These are phyloP conservation scores for Cyclotella atomus DNA, from an alignment of 108 stramenopile genomes.

Conservation along the genomic window DNA sequence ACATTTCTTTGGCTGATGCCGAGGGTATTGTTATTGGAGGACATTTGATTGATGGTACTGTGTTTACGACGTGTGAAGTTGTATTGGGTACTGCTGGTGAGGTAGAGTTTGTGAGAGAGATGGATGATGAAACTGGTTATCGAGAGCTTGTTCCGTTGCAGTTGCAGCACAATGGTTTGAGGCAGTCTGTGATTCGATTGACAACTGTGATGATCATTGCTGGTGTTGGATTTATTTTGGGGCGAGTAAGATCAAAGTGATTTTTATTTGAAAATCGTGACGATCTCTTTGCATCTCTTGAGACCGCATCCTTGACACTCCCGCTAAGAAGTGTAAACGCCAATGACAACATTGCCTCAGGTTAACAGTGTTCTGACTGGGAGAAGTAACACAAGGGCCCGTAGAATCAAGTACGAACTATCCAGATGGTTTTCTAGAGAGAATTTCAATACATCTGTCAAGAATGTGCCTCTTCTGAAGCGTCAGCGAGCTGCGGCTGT, in stretches of 20 bases:
- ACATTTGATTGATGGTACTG: slow-evolving; percentile 69
- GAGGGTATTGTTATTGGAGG: slow-evolving; percentile 72
- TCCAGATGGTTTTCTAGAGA: neutral
- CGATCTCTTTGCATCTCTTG: too few species aligned
- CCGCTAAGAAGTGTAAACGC: too few species aligned
- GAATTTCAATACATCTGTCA: neutral
- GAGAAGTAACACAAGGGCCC: neutral
- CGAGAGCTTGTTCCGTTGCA: slow-evolving; percentile 52
- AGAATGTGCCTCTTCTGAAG: neutral
- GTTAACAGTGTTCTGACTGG: too few species aligned
- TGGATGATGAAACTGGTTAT: slow-evolving; percentile 73
- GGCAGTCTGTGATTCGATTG: neutral
- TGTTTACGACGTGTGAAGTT: slow-evolving; percentile 81
- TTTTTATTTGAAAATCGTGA: neutral
- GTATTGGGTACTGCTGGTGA: slow-evolving; percentile 69
- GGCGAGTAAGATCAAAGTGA: neutral
- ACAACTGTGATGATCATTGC: slow-evolving; percentile 2
- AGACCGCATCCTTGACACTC: too few species aligned
- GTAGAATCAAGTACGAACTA: neutral
- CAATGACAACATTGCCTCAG: too few species aligned
- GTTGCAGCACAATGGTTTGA: neutral
- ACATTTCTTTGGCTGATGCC: slow-evolving; percentile 44
- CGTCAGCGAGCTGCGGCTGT: neutral
- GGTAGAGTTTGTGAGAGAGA: slow-evolving; percentile 58
- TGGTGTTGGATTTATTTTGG: slow-evolving; percentile 16